Conservation (phyloP, 2,329 filamentous ascomycete genomes). For the Cryphonectria naterciae region DNA sequence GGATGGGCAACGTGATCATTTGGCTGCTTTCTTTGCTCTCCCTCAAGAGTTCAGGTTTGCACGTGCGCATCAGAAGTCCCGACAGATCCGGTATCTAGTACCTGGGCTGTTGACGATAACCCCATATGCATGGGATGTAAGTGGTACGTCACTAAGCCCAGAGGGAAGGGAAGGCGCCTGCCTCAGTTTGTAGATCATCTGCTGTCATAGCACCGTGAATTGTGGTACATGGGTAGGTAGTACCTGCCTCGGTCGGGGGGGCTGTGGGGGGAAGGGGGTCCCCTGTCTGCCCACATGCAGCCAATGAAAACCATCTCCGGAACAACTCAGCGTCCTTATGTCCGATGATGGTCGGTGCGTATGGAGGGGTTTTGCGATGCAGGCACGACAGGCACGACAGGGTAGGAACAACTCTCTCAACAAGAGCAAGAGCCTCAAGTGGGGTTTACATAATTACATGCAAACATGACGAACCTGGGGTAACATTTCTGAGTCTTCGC, state of each 20-base stretch:
- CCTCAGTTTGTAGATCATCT: background rate
- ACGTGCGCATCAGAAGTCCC: background rate
- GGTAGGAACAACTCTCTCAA: background rate
- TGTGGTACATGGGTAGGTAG: too few species aligned
- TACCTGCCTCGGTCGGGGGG: background rate
- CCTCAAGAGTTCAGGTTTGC: background rate
- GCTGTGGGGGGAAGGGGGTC: too few species aligned
- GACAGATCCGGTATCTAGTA: background rate
- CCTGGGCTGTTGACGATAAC: background rate
- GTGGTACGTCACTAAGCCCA: constrained; percentile 1
- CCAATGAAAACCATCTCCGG: background rate
- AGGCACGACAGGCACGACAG: background rate
- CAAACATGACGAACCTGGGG: constrained; percentile 6
- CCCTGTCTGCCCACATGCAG: background rate
- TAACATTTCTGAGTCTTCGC: background rate
- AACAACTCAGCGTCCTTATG: background rate
- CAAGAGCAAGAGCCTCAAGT: background rate
- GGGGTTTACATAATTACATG: background rate
- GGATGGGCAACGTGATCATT: background rate
- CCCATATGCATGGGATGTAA: background rate
- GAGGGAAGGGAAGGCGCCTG: background rate
- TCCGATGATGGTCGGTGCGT: background rate
- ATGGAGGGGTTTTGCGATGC: background rate
- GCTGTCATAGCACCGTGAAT: too few species aligned
- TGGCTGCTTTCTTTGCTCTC: background rate